A percentile compares a stretch with the other conserved stretches of the same genome.
Conservation (phyloP, 208 protist species). For the Trypanosoma congolense region DNA sequence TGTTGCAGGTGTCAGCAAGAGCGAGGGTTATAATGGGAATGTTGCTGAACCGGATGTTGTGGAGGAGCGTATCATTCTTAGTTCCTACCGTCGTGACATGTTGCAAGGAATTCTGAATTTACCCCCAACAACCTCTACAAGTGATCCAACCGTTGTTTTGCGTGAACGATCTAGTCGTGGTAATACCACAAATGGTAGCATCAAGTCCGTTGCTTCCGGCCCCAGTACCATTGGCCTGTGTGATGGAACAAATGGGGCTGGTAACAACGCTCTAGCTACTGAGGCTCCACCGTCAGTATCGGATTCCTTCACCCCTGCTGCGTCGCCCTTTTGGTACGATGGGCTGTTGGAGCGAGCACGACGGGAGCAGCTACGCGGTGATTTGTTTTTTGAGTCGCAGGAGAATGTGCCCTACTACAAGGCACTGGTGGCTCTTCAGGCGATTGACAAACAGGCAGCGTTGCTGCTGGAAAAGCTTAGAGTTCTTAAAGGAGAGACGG, state of each 20-base stretch:
- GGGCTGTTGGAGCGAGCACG: conserved; percentile 25
- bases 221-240: too few species aligned
- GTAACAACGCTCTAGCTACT: background rate
- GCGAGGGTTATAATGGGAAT: background rate
- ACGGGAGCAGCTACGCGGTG: conserved; percentile 16
- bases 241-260: background rate
- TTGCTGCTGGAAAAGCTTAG: conserved; percentile 12
- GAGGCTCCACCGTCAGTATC: conserved; percentile 1
- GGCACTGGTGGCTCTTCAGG: conserved; percentile 27
- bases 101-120: too few species aligned
- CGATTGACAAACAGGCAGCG: conserved; percentile 21
- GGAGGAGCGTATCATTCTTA: too few species aligned
- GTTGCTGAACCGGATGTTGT: too few species aligned
- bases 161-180: too few species aligned
- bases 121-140: too few species aligned
- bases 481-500: conserved; percentile 5
- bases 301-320: conserved; percentile 1
- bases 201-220: too few species aligned
- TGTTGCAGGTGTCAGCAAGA: background rate
- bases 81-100: too few species aligned
- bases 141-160: too few species aligned
- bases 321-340: conserved; percentile 37
- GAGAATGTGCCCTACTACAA: conserved; percentile 45
- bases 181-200: too few species aligned
- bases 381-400: conserved; percentile 25